Conservation (phyloP, 257 asterid genomes). For the Nicotiana otophora region DNA sequence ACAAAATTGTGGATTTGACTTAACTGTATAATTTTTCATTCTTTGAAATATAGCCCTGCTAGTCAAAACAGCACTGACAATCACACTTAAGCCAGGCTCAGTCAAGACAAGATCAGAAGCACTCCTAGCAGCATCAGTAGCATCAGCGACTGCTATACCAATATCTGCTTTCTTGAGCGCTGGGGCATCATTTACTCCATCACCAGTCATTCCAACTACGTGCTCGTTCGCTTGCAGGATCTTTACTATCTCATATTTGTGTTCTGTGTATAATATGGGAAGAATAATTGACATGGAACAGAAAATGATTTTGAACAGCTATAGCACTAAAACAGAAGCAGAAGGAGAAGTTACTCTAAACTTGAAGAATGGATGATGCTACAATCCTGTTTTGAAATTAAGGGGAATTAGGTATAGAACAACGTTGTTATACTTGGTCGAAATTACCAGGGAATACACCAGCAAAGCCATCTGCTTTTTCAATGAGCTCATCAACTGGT, state of each 20-base stretch:
- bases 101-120: slow-evolving; percentile 31
- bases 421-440: not conserved
- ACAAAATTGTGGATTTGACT: not conserved
- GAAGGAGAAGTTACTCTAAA: not conserved
- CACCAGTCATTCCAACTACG: slow-evolving; percentile 30
- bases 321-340: not conserved
- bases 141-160: slow-evolving; percentile 28
- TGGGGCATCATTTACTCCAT: slow-evolving; percentile 30
- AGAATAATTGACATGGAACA: not conserved
- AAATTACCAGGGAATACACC: slow-evolving; percentile 28
- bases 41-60: slow-evolving; percentile 30
- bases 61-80: slow-evolving; percentile 26
- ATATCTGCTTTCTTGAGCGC: slow-evolving; percentile 28
- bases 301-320: not conserved
- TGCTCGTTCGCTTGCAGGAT: slow-evolving; percentile 22
- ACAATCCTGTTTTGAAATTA: not conserved
- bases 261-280: slow-evolving; percentile 14
- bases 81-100: slow-evolving; percentile 31
- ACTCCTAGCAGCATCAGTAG: slow-evolving; percentile 29
- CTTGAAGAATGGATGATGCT: not conserved
- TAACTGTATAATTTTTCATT: slow-evolving; percentile 29
- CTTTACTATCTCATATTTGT: slow-evolving; percentile 26
- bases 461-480: slow-evolving; percentile 29
- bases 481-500: slow-evolving; percentile 26
- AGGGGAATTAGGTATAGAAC: not conserved